These are phyloP conservation scores for Trametes meyenii DNA, from an alignment of 768 basidiomycete species.

Conservation along the genomic window DNA sequence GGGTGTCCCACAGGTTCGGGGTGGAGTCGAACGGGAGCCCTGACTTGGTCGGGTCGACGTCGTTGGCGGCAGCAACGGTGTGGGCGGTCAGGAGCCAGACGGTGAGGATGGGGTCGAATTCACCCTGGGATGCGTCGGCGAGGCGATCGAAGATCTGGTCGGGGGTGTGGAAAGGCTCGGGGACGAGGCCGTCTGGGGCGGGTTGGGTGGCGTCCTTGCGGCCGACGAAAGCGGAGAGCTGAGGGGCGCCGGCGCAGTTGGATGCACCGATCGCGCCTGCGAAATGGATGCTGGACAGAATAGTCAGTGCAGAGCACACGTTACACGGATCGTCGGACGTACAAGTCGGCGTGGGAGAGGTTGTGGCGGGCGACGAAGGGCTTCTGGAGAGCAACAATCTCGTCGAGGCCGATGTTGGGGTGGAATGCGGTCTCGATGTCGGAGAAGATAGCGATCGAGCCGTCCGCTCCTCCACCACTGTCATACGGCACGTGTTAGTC, in stretches of 20 bases:
- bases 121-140: slow-evolving; percentile 23
- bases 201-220: slow-evolving; percentile 18
- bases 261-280: slow-evolving; percentile 47
- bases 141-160: slow-evolving; percentile 22
- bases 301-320: no score
- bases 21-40: slow-evolving; percentile 33
- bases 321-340: not conserved
- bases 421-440: slow-evolving; percentile 44
- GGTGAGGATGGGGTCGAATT: slow-evolving; percentile 25
- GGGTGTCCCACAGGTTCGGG: slow-evolving; percentile 30
- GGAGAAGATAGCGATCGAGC: slow-evolving; percentile 48
- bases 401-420: slow-evolving; percentile 38
- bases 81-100: slow-evolving; percentile 26
- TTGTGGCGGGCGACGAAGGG: slow-evolving; percentile 13
- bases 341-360: slow-evolving; percentile 16
- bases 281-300: slow-evolving; percentile 42
- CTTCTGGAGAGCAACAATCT: slow-evolving; percentile 13
- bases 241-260: slow-evolving; percentile 50
- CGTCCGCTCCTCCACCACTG: slow-evolving; percentile 42
- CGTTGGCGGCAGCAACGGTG: slow-evolving; percentile 27
- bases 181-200: slow-evolving; percentile 27
- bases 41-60: slow-evolving; percentile 28
- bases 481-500: not conserved
- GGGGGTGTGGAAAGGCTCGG: slow-evolving; percentile 31
- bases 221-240: slow-evolving; percentile 42